phyloP scores from a whole-genome alignment of 169 alveolate genomes.

The Cryptosporidium sp. region DNA sequence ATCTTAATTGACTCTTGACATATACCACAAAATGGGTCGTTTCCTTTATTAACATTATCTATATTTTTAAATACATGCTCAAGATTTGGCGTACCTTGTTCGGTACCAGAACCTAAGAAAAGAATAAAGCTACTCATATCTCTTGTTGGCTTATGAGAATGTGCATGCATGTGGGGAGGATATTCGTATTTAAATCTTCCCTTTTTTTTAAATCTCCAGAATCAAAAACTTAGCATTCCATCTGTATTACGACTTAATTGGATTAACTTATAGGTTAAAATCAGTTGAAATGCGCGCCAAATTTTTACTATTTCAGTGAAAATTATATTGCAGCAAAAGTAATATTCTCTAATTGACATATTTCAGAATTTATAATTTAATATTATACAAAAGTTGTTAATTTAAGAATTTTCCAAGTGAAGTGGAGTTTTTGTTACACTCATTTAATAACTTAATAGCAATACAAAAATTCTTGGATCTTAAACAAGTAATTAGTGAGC shows the following conservation, averaged over 20 bases:
- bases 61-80: constrained; percentile 58
- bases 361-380: too few species aligned
- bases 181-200: background rate
- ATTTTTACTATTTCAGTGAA: background rate
- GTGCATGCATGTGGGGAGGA: background rate
- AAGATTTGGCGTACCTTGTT: constrained; percentile 41
- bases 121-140: constrained; percentile 48
- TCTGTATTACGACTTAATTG: background rate
- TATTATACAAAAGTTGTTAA: too few species aligned
- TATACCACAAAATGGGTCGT: constrained; percentile 32
- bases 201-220: too few species aligned
- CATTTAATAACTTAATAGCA: too few species aligned
- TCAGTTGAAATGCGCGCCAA: background rate
- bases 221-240: background rate
- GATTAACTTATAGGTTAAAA: background rate
- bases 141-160: background rate
- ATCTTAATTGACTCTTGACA: constrained; percentile 19
- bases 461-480: background rate
- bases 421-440: too few species aligned
- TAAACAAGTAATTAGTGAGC: background rate
- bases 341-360: background rate
- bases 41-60: constrained; percentile 1
- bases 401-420: background rate
- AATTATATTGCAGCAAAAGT: background rate
- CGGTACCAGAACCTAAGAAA: constrained; percentile 57